Conservation (phyloP, 257 asterid genomes). For the Solanum pinnatisectum region DNA sequence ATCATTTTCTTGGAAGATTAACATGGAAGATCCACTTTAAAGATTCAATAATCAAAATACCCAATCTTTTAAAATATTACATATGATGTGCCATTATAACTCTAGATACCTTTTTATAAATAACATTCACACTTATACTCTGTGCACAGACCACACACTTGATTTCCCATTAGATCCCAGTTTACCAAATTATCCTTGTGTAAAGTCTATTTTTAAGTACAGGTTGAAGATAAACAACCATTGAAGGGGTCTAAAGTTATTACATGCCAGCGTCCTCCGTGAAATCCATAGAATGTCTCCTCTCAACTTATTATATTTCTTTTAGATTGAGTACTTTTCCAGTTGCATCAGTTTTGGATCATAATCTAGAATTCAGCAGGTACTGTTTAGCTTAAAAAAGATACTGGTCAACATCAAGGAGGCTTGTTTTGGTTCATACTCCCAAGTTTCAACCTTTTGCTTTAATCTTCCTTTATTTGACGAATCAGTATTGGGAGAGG, state of each 20-base stretch:
- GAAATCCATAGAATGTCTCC: not conserved
- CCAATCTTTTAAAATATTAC: not conserved
- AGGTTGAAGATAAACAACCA: not conserved
- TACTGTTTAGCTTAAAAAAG: not conserved
- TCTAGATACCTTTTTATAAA: not conserved
- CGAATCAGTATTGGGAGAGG: not conserved
- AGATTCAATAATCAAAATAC: not conserved
- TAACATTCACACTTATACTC: not conserved
- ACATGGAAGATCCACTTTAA: not conserved
- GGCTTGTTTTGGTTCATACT: not conserved
- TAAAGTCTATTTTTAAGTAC: not conserved
- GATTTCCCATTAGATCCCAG: not conserved
- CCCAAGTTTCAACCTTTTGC: not conserved
- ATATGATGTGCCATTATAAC: not conserved
- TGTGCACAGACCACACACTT: not conserved
- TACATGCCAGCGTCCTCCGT: not conserved
- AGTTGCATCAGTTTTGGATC: not conserved
- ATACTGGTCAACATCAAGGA: not conserved
- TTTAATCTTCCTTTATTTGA: not conserved
- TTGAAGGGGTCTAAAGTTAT: not conserved
- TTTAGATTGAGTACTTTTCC: not conserved
- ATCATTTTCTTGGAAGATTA: not conserved
- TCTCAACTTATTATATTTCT: not conserved
- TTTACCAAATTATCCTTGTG: not conserved
- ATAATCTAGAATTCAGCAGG: not conserved